Conservation (phyloP, 805 yeast genomes). For the Candida glaebosa region DNA sequence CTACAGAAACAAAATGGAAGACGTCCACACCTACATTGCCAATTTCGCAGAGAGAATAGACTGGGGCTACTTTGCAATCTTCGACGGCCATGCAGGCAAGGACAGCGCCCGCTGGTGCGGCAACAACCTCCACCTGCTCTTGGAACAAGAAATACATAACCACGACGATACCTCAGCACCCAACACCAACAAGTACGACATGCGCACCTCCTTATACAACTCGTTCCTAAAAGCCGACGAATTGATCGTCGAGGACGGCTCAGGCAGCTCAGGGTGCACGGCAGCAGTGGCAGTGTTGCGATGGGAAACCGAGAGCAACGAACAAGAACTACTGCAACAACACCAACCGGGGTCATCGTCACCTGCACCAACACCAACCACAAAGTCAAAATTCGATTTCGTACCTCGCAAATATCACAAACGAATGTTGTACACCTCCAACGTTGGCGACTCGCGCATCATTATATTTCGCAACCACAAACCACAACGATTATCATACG, state of each 20-base stretch:
- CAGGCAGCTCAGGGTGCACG: constrained; percentile 85
- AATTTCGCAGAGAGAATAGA: constrained; percentile 88
- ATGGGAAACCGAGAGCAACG: constrained; percentile 57
- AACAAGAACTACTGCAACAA: constrained; percentile 3
- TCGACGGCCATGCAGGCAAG: constrained; percentile 97
- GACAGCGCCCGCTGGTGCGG: constrained; percentile 96
- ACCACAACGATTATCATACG: constrained; percentile 81
- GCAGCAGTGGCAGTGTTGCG: constrained; percentile 90
- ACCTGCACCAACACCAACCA: not conserved
- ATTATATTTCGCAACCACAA: constrained; percentile 72
- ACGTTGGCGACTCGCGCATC: constrained; percentile 90
- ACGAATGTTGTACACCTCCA: constrained; percentile 85
- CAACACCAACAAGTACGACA: constrained; percentile 33
- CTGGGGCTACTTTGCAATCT: constrained; percentile 93
- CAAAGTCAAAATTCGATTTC: constrained; percentile 38
- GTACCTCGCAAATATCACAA: constrained; percentile 48
- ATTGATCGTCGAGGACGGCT: constrained; percentile 53
- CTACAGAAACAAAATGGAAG: constrained; percentile 90
- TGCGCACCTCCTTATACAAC: constrained; percentile 62
- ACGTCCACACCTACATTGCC: constrained; percentile 88
- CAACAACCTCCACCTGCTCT: constrained; percentile 66
- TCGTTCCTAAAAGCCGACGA: constrained; percentile 77
- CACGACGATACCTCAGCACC: constrained; percentile 20
- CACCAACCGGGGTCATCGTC: not conserved
- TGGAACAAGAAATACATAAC: constrained; percentile 52